These are phyloP conservation scores for Bertia moriformis DNA, from an alignment of 2,329 filamentous ascomycete genomes.

Conservation along the genomic window DNA sequence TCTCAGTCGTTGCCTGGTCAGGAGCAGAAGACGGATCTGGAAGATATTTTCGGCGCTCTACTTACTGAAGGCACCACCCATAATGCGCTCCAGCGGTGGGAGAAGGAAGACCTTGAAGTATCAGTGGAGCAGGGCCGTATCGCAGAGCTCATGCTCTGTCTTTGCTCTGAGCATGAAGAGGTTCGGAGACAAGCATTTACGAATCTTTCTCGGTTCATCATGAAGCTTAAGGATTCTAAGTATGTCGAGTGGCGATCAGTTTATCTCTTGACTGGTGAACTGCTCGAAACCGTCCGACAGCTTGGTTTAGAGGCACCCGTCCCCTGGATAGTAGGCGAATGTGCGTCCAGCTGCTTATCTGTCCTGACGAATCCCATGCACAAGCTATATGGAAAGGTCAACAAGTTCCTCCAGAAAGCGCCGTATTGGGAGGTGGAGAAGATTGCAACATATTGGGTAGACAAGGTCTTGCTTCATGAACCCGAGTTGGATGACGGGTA, in stretches of 20 bases:
- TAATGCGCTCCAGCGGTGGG: conserved; percentile 19
- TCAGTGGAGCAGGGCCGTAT: conserved; percentile 38
- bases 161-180: conserved; percentile 38
- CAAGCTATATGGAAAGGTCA: conserved; percentile 44
- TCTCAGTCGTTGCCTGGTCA: neutral
- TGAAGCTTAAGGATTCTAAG: conserved; percentile 19
- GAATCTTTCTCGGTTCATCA: conserved; percentile 17
- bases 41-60: neutral
- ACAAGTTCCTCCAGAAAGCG: conserved; percentile 40
- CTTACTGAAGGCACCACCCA: neutral
- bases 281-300: conserved; percentile 35
- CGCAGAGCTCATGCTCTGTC: conserved; percentile 35
- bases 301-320: conserved; percentile 24
- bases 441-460: conserved; percentile 10
- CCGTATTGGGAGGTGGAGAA: conserved; percentile 32
- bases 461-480: conserved; percentile 33
- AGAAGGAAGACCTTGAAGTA: conserved; percentile 38
- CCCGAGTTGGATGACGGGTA: conserved; percentile 39
- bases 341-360: conserved; percentile 31
- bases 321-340: conserved; percentile 38
- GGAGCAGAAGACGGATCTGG: neutral
- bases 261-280: conserved; percentile 38
- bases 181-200: conserved; percentile 37
- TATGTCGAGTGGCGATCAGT: conserved; percentile 34
- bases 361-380: conserved; percentile 39